Evolutionary conservation across 2,329 filamentous ascomycete species (phyloP).

Genomic region (Alternaria ethzedia): DNA sequence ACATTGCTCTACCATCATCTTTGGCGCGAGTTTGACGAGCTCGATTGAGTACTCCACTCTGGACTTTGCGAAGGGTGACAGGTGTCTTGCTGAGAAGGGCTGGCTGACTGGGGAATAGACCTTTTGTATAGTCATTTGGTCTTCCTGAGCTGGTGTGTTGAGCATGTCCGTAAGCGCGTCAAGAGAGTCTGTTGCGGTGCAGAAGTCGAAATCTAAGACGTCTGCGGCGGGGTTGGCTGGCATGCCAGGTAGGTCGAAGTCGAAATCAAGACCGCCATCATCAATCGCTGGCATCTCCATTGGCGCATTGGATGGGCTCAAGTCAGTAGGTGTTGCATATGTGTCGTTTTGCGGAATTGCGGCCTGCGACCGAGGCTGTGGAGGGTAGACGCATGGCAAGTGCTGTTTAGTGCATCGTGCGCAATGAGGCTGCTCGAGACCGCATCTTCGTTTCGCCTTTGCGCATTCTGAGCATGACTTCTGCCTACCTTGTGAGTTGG

Average conservation of each 20-base stretch:
- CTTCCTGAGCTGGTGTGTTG: not conserved
- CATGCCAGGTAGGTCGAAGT: conserved; percentile 12
- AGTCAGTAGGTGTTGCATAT: conserved; percentile 18
- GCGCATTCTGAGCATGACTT: conserved; percentile 66
- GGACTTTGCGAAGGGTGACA: conserved; percentile 26
- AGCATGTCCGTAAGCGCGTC: conserved; percentile 51
- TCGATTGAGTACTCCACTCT: conserved; percentile 37
- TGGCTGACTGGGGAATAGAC: not conserved
- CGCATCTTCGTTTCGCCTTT: conserved; percentile 64
- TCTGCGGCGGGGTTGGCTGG: conserved; percentile 4
- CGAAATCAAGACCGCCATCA: not conserved
- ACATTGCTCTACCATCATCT: conserved; percentile 56
- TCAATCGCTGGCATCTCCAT: conserved; percentile 29
- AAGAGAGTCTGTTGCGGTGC: conserved; percentile 56
- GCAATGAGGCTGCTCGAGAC: conserved; percentile 60
- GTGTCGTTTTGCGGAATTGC: not conserved
- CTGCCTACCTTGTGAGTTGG: conserved; percentile 45
- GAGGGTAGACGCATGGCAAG: conserved; percentile 57
- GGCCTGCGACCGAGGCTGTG: conserved; percentile 6
- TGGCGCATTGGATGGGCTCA: conserved; percentile 13
- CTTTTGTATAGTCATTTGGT: not conserved
- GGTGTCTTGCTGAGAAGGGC: conserved; percentile 16
- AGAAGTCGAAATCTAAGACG: conserved; percentile 28
- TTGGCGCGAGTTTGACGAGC: conserved; percentile 34
- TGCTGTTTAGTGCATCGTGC: conserved; percentile 59